These are phyloP conservation scores for Rhodotorula sp. DNA, from an alignment of 1,284 basidiomycete species.

Conservation along the genomic window DNA sequence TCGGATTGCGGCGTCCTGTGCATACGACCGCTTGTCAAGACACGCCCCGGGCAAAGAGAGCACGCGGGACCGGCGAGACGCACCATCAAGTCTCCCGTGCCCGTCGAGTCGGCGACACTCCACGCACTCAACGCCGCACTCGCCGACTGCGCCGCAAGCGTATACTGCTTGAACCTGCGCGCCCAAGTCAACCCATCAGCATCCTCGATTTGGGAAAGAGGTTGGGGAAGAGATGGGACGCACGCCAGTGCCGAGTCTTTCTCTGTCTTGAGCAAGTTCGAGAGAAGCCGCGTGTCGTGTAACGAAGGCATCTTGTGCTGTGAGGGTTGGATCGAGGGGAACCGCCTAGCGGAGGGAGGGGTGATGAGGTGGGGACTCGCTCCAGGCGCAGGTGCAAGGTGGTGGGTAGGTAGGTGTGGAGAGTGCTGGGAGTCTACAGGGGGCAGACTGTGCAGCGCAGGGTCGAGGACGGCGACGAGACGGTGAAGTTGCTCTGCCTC, in stretches of 20 bases:
- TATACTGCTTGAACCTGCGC: conserved; percentile 42
- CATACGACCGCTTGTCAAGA: no score
- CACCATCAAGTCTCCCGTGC: conserved; percentile 44
- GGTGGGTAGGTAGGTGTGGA: no score
- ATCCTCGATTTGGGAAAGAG: background rate
- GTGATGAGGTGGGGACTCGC: background rate
- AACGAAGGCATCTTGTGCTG: conserved; percentile 17
- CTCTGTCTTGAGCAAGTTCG: conserved; percentile 50
- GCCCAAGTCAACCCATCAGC: background rate
- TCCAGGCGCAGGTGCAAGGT: background rate
- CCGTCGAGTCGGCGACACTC: conserved; percentile 50
- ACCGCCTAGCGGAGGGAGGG: background rate
- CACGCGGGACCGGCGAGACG: background rate
- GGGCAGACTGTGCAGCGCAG: no score
- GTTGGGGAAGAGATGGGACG: conserved; percentile 34
- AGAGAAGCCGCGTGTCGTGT: conserved; percentile 49
- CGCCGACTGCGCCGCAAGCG: conserved; percentile 43
- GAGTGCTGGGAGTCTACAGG: no score
- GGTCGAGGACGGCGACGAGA: no score
- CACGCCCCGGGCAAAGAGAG: no score
- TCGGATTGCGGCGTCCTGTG: conserved; percentile 45
- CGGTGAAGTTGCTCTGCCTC: no score
- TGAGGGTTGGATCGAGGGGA: background rate
- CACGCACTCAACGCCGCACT: conserved; percentile 49
- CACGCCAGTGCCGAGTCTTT: conserved; percentile 43